These are phyloP conservation scores for Tetratostichococcus sp. DNA, from an alignment of 139 green algal genomes.

Conservation along the genomic window DNA sequence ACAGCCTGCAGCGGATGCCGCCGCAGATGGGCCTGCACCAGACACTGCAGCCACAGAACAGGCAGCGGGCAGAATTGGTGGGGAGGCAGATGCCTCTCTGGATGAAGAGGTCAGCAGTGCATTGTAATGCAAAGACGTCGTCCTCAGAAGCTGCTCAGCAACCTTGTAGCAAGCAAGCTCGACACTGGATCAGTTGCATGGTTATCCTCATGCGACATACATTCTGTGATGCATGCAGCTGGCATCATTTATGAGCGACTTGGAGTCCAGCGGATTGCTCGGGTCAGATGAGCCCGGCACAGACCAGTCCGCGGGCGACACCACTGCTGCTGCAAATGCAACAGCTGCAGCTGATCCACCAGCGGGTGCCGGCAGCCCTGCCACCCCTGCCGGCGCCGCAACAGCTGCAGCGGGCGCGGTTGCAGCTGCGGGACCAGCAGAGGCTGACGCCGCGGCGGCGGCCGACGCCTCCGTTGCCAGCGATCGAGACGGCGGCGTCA, in stretches of 20 bases:
- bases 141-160: too few relatives aligned
- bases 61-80: not conserved
- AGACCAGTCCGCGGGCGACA: not conserved
- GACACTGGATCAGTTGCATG: not conserved
- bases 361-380: not conserved
- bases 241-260: slow-evolving; percentile 65
- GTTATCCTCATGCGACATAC: too few relatives aligned
- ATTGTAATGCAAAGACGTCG: too few relatives aligned
- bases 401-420: not conserved
- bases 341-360: not conserved
- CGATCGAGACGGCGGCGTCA: not conserved
- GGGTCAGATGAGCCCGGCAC: slow-evolving; percentile 14
- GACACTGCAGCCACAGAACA: not conserved
- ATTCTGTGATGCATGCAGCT: slow-evolving; percentile 39
- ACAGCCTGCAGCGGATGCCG: not conserved
- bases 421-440: not conserved
- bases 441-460: not conserved
- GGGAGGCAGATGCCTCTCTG: not conserved
- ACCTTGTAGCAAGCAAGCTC: not conserved
- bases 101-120: slow-evolving; percentile 3
- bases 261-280: slow-evolving; percentile 70
- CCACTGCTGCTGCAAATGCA: not conserved
- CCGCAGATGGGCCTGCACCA: not conserved
- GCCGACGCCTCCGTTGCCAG: too few relatives aligned
- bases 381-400: not conserved